Conservation (phyloP, 192 early-diverging fungal species). For the Coemansia sp. region DNA sequence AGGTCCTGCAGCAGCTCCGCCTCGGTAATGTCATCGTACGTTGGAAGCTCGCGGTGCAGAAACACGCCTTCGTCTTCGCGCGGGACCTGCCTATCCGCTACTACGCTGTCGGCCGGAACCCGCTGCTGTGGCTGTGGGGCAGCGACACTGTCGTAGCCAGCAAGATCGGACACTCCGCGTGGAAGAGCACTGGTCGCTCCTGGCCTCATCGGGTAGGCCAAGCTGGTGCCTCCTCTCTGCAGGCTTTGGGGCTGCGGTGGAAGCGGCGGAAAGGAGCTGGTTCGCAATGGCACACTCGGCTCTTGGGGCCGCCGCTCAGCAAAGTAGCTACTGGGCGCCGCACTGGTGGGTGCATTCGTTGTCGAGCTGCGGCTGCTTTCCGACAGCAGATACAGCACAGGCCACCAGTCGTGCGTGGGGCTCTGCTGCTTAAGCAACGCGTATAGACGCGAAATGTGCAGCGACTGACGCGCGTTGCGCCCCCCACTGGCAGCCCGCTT, state of each 20-base stretch:
- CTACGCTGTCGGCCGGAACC: not conserved
- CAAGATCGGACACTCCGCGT: not conserved
- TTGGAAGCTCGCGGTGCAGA: slow-evolving; percentile 21
- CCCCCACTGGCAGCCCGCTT: slow-evolving; percentile 14
- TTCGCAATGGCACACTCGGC: no score
- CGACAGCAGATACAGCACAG: slow-evolving; percentile 34
- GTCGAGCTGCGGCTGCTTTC: slow-evolving; percentile 23
- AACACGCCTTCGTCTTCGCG: not conserved
- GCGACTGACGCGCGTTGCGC: slow-evolving; percentile 16
- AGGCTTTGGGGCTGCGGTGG: not conserved
- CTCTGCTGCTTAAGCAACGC: slow-evolving; percentile 23
- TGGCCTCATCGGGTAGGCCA: not conserved
- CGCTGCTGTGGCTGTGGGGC: slow-evolving; percentile 1
- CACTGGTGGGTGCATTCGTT: not conserved
- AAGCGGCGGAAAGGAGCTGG: not conserved
- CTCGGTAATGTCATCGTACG: slow-evolving; percentile 52
- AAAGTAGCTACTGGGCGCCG: slow-evolving; percentile 12
- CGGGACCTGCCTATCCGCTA: no score
- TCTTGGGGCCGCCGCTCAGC: not conserved
- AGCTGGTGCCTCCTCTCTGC: slow-evolving; percentile 1
- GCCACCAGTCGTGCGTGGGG: slow-evolving; percentile 39
- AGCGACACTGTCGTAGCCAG: not conserved
- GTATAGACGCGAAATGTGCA: slow-evolving; percentile 24
- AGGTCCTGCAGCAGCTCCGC: slow-evolving; percentile 71
- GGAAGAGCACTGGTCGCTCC: not conserved